Evolutionary conservation across 2,329 filamentous ascomycete genomes (phyloP).

Genomic region (Phialophora chinensis): DNA sequence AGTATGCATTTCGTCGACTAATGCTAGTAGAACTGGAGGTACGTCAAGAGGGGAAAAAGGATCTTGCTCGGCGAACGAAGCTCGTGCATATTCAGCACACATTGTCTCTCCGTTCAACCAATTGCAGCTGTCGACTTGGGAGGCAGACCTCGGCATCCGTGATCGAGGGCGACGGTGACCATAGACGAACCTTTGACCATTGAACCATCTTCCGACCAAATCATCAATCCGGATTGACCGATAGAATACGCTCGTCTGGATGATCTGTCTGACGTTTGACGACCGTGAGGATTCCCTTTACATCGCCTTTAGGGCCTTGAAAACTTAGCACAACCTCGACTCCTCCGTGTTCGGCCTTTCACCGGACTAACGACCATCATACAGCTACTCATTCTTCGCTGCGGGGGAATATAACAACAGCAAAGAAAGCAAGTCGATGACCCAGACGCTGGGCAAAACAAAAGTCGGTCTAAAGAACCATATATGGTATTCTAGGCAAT

Average conservation of each 20-base stretch:
- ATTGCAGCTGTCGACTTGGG: neutral
- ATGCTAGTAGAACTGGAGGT: neutral
- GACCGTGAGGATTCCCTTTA: neutral
- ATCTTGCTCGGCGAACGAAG: neutral
- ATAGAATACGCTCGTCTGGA: too few species aligned
- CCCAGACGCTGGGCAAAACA: neutral
- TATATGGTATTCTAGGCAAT: neutral
- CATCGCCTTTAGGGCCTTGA: neutral
- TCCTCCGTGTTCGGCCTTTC: too few species aligned
- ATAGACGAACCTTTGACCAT: too few species aligned
- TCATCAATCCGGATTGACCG: too few species aligned
- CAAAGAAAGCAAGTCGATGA: neutral
- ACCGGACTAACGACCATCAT: neutral
- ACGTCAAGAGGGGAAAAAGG: neutral
- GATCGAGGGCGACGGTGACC: too few species aligned
- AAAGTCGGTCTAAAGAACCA: neutral
- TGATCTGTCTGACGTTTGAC: neutral
- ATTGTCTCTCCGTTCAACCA: neutral
- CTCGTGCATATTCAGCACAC: neutral
- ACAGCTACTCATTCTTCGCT: neutral
- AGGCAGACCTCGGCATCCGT: neutral
- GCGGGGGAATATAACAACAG: too few species aligned
- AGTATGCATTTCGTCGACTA: neutral
- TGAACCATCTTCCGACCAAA: too few species aligned
- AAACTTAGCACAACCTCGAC: neutral